A percentile compares a stretch with the other conserved stretches of the same genome.
These are phyloP conservation scores for Tulasnella sp. DNA, from an alignment of 768 basidiomycete genomes.

Conservation along the genomic window DNA sequence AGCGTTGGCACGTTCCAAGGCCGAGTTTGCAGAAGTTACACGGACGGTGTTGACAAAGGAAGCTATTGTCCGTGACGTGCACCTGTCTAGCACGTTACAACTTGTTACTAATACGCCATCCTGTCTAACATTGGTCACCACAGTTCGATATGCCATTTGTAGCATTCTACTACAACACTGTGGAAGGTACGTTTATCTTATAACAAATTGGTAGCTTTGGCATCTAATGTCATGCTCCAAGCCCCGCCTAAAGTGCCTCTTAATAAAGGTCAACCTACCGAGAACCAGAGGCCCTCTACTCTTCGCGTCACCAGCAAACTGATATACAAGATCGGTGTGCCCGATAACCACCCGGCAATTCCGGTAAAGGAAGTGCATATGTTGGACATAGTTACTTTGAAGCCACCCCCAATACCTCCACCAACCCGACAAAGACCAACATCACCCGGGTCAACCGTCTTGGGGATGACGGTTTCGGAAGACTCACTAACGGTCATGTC, in stretches of 20 bases:
- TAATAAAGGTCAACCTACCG: neutral
- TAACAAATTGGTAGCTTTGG: neutral
- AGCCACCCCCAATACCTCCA: neutral
- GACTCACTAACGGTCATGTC: slow-evolving; percentile 12
- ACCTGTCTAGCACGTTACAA: too few relatives aligned
- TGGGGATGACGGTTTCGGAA: neutral
- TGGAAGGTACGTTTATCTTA: neutral
- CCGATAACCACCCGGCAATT: slow-evolving; percentile 15
- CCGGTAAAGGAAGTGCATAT: slow-evolving; percentile 2
- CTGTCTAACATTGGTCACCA: too few relatives aligned
- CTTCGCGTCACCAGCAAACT: slow-evolving; percentile 16
- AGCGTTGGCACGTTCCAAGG: slow-evolving; percentile 7
- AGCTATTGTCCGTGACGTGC: neutral
- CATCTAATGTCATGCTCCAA: neutral
- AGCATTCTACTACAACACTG: slow-evolving; percentile 5
- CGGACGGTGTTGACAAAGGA: neutral
- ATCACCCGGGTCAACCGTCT: neutral
- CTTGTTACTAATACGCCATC: too few relatives aligned
- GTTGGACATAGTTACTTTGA: neutral
- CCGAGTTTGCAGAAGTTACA: neutral
- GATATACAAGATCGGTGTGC: slow-evolving; percentile 19
- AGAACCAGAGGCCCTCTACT: neutral
- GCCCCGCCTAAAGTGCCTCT: neutral
- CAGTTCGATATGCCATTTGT: slow-evolving; percentile 11
- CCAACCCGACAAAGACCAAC: neutral